These are phyloP conservation scores for Saccharomyces uvarum DNA, from an alignment of 1,139 yeast species.

Conservation along the genomic window DNA sequence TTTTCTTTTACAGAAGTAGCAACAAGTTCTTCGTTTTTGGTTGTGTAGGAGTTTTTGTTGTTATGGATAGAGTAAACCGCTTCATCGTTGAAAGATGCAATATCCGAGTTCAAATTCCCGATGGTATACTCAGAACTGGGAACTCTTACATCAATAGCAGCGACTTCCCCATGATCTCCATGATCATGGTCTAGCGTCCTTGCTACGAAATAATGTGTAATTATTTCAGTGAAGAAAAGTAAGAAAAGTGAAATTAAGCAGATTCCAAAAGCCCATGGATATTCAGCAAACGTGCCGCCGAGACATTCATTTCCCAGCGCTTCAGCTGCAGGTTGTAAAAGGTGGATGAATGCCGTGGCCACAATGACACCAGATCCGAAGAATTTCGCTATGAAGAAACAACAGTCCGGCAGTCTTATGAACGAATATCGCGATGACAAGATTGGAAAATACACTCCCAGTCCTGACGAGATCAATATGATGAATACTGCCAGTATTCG, in stretches of 20 bases:
- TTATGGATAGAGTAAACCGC: background rate
- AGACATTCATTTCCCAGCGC: constrained; percentile 46
- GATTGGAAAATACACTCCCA: constrained; percentile 56
- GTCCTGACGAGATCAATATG: constrained; percentile 45
- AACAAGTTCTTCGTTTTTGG: constrained; percentile 1
- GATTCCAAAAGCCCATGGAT: constrained; percentile 61
- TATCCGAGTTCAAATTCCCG: background rate
- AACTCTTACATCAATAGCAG: background rate
- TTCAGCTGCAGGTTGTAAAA: constrained; percentile 68
- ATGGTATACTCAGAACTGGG: background rate
- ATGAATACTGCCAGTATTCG: constrained; percentile 58
- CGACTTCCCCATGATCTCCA: constrained; percentile 1
- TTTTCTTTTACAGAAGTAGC: background rate
- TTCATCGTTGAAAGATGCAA: background rate
- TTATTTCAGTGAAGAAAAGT: constrained; percentile 48
- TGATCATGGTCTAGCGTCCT: constrained; percentile 7
- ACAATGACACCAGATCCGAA: constrained; percentile 91
- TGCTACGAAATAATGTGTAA: constrained; percentile 41
- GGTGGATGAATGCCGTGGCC: constrained; percentile 80
- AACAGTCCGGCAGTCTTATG: constrained; percentile 47
- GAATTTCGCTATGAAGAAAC: constrained; percentile 62
- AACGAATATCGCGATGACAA: constrained; percentile 48
- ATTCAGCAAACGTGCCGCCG: constrained; percentile 46
- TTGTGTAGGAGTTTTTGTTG: background rate
- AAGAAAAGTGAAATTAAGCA: constrained; percentile 46